These are phyloP conservation scores for Aspergillus texensis DNA, from an alignment of 2,329 filamentous ascomycete species.

Conservation along the genomic window DNA sequence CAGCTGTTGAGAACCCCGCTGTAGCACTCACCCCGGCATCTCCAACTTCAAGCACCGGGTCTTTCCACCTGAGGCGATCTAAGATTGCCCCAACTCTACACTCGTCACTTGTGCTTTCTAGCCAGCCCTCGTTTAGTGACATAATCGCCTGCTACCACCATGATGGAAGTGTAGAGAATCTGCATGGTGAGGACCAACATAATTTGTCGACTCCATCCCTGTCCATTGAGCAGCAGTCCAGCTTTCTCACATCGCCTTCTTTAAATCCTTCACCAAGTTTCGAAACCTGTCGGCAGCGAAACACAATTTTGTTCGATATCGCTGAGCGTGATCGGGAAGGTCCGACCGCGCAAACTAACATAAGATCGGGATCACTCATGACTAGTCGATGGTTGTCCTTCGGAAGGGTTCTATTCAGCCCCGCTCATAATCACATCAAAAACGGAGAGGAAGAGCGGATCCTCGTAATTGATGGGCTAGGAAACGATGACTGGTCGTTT, in stretches of 20 bases:
- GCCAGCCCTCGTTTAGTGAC: conserved; percentile 57
- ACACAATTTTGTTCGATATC: conserved; percentile 40
- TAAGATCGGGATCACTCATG: conserved; percentile 54
- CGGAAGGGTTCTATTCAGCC: conserved; percentile 53
- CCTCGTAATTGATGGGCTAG: conserved; percentile 53
- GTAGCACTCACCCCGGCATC: conserved; percentile 27
- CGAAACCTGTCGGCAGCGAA: conserved; percentile 35
- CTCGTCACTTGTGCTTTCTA: conserved; percentile 52
- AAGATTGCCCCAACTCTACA: conserved; percentile 55
- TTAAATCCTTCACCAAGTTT: conserved; percentile 25
- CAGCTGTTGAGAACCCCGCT: conserved; percentile 26
- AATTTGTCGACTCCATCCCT: conserved; percentile 23
- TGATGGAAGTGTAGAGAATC: conserved; percentile 24
- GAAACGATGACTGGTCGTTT: conserved; percentile 57
- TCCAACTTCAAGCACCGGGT: conserved; percentile 33
- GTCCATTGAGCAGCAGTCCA: conserved; percentile 28
- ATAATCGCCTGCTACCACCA: conserved; percentile 55
- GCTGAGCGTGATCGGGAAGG: conserved; percentile 47
- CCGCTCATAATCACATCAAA: conserved; percentile 50
- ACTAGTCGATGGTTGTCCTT: conserved; percentile 55
- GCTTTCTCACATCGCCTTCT: conserved; percentile 30
- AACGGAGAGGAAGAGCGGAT: conserved; percentile 45
- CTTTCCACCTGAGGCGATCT: conserved; percentile 52
- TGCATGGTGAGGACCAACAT: conserved; percentile 23
- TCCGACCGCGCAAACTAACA: conserved; percentile 47